Evolutionary conservation across 2,329 filamentous ascomycete species (phyloP), one percentile per base, ranked within the genome.

Genomic region (Fusarium chuoi): DNA sequence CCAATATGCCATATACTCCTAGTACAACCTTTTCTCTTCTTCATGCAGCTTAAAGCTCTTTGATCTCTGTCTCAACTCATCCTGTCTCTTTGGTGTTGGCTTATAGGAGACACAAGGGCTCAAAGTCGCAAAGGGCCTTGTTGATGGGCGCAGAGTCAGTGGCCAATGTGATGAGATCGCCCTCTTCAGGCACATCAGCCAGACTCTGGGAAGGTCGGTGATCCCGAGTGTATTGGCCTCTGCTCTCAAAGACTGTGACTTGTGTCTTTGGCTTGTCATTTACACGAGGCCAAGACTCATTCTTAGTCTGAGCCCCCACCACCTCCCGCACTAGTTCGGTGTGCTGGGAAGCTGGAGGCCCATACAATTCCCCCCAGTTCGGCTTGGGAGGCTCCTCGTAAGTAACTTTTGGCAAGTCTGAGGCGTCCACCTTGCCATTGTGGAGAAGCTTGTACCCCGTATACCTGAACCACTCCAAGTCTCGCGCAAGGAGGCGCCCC

Each of bases 1-100:
- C 2, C 6, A 0, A 20, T 35, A 20, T 20, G n/a, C 9, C 6
- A 11, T 35, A 11, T 2, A 8, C 6, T 22, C 4, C 0, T 20
- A 0, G 3, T 51, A 24, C 4, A 11, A 10, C 12, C 7, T 20
- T 24, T 48, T 3, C 2, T 35, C 5, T 14, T 5, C 0, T 24
- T 12, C 4, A 13, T 33, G 4, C 3, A 18, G 20, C 28, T 0
- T 33, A 4, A n/a, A 33, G 10, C 28, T 28, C 3, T 14, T 51
- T 14, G 6, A 51, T 35, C 4, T 24, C 17, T 2, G 0, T 24
- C 12, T 15, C 2, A 20, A 35, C 1, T 6, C 3, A 3, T 24
- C 48, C 0, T 8, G 17, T 20, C 6, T 35, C 48, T 11, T 35
- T 26, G 2, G 5, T 3, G 3, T 38, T n/a, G 11, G n/a, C 20